Percentiles rank a stretch among this genome's conserved stretches.
Conservation (phyloP, 768 basidiomycete genomes). For the Strobilomyces confusus region DNA sequence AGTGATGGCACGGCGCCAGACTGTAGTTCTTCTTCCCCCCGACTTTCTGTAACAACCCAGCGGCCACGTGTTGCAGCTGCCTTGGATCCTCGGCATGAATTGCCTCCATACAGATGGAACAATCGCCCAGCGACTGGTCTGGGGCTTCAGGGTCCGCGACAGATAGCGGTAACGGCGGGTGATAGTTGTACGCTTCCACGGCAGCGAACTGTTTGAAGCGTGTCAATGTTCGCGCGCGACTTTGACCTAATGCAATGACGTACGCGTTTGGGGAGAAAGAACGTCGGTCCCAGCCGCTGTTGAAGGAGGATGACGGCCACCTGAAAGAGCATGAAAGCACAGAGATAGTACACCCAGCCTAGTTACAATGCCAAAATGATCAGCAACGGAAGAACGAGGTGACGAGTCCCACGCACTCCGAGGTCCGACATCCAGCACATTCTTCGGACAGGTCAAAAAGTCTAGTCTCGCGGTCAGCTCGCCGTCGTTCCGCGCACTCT, state of each 20-base stretch:
- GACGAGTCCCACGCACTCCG: conserved; percentile 46
- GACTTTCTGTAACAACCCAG: conserved; percentile 36
- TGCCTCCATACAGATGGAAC: conserved; percentile 91
- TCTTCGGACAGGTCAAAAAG: conserved; percentile 77
- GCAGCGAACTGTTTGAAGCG: conserved; percentile 46
- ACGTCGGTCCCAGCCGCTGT: conserved; percentile 71
- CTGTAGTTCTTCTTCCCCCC: conserved; percentile 65
- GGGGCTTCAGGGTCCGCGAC: conserved; percentile 69
- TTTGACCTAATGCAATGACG: conserved; percentile 17
- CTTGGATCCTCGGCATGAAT: conserved; percentile 53
- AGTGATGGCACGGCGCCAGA: conserved; percentile 83
- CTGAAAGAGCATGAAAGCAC: conserved; percentile 59
- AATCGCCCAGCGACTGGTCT: conserved; percentile 77
- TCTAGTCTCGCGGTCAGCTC: conserved; percentile 43
- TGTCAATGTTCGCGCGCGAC: background rate
- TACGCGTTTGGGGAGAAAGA: conserved; percentile 76
- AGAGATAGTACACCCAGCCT: conserved; percentile 68
- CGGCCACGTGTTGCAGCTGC: conserved; percentile 32
- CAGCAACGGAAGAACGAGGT: background rate
- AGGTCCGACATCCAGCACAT: conserved; percentile 78
- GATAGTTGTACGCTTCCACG: conserved; percentile 75
- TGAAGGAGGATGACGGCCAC: conserved; percentile 63
- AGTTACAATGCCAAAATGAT: background rate
- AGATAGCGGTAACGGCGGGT: conserved; percentile 61
- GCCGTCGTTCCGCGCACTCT: background rate